These are phyloP conservation scores for Aspergillus nidulans DNA, from an alignment of 495 filamentous ascomycete genomes.

Conservation along the genomic window DNA sequence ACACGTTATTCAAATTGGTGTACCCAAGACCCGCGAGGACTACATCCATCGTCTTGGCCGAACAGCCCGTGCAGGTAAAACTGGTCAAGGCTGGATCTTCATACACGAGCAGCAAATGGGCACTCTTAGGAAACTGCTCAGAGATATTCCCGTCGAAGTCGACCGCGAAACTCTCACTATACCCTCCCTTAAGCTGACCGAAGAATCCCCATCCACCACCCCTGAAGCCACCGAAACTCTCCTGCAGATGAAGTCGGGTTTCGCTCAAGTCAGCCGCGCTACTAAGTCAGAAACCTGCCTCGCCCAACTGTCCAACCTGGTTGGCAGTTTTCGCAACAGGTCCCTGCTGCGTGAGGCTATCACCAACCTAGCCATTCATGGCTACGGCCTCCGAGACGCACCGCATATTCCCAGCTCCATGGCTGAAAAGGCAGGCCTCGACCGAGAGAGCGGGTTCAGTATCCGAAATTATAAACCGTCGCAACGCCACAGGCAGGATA, in stretches of 20 bases:
- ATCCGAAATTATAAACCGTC: background rate
- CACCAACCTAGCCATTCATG: slow-evolving; percentile 57
- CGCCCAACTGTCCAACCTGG: slow-evolving; percentile 41
- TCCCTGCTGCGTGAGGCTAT: slow-evolving; percentile 46
- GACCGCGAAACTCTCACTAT: slow-evolving; percentile 52
- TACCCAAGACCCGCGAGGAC: slow-evolving; percentile 56
- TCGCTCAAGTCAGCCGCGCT: slow-evolving; percentile 26
- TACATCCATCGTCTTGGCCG: slow-evolving; percentile 75
- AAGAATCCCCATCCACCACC: slow-evolving; percentile 45
- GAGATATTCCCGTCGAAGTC: slow-evolving; percentile 58
- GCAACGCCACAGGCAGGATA: background rate
- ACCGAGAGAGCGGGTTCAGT: background rate
- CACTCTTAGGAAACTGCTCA: slow-evolving; percentile 46
- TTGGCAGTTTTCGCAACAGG: slow-evolving; percentile 25
- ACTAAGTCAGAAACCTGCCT: slow-evolving; percentile 52
- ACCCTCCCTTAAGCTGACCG: slow-evolving; percentile 6
- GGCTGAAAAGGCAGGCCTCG: background rate
- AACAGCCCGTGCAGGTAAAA: slow-evolving; percentile 68
- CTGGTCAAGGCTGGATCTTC: slow-evolving; percentile 77
- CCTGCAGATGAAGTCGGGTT: slow-evolving; percentile 31
- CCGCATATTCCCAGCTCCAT: slow-evolving; percentile 30
- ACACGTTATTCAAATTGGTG: slow-evolving; percentile 66
- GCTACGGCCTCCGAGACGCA: slow-evolving; percentile 56
- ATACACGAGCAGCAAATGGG: slow-evolving; percentile 55
- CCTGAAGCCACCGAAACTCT: slow-evolving; percentile 29